These are phyloP conservation scores for Phytophthora citrophthora DNA, from an alignment of 352 stramenopile species.

Conservation along the genomic window DNA sequence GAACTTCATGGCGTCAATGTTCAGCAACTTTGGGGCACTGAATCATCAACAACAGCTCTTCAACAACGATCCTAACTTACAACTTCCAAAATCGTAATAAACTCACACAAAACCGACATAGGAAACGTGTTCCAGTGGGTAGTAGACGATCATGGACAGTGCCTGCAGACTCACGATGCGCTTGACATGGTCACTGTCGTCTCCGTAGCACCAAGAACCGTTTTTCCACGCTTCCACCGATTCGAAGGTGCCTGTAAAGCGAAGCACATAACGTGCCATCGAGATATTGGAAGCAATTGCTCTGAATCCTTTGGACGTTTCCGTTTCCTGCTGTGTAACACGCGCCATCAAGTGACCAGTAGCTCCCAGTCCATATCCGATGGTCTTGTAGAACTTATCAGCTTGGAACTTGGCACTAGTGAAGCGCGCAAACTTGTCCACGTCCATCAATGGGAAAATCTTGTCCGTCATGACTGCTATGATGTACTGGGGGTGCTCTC, in stretches of 20 bases:
- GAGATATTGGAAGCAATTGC: slow-evolving; percentile 75
- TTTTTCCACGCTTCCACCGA: slow-evolving; percentile 78
- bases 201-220: slow-evolving; percentile 76
- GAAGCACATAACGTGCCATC: slow-evolving; percentile 81
- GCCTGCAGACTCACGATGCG: slow-evolving; percentile 69
- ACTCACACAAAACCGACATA: slow-evolving; percentile 86
- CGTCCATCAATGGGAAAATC: slow-evolving; percentile 43
- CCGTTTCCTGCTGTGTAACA: slow-evolving; percentile 50
- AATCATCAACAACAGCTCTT: slow-evolving; percentile 8
- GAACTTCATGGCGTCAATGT: slow-evolving; percentile 73
- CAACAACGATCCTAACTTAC: background rate
- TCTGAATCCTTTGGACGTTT: slow-evolving; percentile 61
- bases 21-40: slow-evolving; percentile 78
- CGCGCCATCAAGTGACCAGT: slow-evolving; percentile 63
- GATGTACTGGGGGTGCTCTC: background rate
- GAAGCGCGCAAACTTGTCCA: slow-evolving; percentile 78
- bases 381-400: slow-evolving; percentile 88
- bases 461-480: slow-evolving; percentile 23
- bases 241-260: slow-evolving; percentile 80
- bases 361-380: slow-evolving; percentile 72
- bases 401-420: slow-evolving; percentile 62
- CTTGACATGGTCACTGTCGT: slow-evolving; percentile 70
- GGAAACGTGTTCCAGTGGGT: slow-evolving; percentile 85
- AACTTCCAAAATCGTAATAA: no score
- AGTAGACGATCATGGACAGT: slow-evolving; percentile 87